Evolutionary conservation across 2,329 filamentous ascomycete species (phyloP), one percentile per base, ranked within the genome.

Genomic region (Fusarium equiseti): DNA sequence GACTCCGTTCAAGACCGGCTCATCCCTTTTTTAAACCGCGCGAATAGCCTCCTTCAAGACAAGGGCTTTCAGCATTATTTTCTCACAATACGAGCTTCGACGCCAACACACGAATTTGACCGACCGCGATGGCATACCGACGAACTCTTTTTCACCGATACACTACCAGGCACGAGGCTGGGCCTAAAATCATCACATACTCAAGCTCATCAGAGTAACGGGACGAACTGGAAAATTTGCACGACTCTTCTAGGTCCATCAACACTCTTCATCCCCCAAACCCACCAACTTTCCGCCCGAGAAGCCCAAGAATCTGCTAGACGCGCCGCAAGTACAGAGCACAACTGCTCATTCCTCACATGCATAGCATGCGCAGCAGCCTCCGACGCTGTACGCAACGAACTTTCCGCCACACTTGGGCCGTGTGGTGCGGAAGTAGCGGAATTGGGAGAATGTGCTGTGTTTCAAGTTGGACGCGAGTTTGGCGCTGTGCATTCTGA

Each of bases 71-170:
- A 76, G 6, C 75, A 85, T 71, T 86, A 85, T 68, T 85, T 84
- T 78, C 69, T 86, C 15, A 86, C 84, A 0, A 79, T 86, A 56
- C 82, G 84, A 48, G 83, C 84, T 51, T 83, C 82, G 0, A 81
- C 74, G 44, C 77, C 82, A 1, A 83, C 81, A 0, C 46, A 69
- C 32, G 83, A 85, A 27, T 86, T 80, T 70, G 81, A 86, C 66
- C 75, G 68, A 12, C 81, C 82, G 1, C 76, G 84, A 49, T 86
- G 84, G 84, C 84, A 86, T 63, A 83, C 82, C 0, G 84, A 86
- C 65, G 83, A 86, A 59, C 74, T 83, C 18, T 86, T 86, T 73
- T 86, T 81, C 64, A 63, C 63, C 50, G 51, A 72, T 3, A 8
- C 62, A 24, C 59, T 74, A 3, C 69, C 63, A 8, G 70, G 71